These are phyloP conservation scores for Coemansia sp. DNA, from an alignment of 192 early-diverging fungal genomes.

Conservation along the genomic window DNA sequence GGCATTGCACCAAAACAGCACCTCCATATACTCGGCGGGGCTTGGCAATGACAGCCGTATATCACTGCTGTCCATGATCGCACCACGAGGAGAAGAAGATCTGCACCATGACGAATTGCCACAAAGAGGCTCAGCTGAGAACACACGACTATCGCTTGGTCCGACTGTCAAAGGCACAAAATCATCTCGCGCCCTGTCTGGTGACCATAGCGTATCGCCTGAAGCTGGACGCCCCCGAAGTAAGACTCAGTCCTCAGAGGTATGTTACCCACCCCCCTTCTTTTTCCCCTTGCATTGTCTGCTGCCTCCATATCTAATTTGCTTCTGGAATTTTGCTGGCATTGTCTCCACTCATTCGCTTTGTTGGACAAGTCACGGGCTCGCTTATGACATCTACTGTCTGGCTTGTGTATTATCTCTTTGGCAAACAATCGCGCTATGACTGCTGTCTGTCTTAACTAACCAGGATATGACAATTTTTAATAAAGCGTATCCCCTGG, in stretches of 20 bases:
- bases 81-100: slow-evolving; percentile 21
- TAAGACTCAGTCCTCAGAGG: slow-evolving; percentile 56
- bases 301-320: slow-evolving; percentile 12
- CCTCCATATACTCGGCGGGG: slow-evolving; percentile 27
- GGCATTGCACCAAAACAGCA: slow-evolving; percentile 12
- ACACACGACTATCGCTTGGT: slow-evolving; percentile 23
- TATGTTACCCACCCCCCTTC: slow-evolving; percentile 16
- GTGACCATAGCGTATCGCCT: slow-evolving; percentile 21
- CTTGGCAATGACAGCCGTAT: slow-evolving; percentile 41
- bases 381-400: slow-evolving; percentile 1
- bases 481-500: background rate
- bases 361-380: slow-evolving; percentile 1
- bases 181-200: slow-evolving; percentile 44
- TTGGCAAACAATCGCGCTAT: background rate
- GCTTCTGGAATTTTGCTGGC: background rate
- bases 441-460: slow-evolving; percentile 1
- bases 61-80: slow-evolving; percentile 49
- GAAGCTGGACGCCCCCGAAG: slow-evolving; percentile 46
- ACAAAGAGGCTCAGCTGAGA: slow-evolving; percentile 10
- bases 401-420: background rate
- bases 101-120: background rate
- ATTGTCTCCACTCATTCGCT: slow-evolving; percentile 7
- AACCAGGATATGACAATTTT: slow-evolving; percentile 5
- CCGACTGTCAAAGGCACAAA: slow-evolving; percentile 35
- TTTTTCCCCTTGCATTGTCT: background rate